Evolutionary conservation across 441 rosid species (phyloP).

Genomic region (Arabidopsis lyrata): DNA sequence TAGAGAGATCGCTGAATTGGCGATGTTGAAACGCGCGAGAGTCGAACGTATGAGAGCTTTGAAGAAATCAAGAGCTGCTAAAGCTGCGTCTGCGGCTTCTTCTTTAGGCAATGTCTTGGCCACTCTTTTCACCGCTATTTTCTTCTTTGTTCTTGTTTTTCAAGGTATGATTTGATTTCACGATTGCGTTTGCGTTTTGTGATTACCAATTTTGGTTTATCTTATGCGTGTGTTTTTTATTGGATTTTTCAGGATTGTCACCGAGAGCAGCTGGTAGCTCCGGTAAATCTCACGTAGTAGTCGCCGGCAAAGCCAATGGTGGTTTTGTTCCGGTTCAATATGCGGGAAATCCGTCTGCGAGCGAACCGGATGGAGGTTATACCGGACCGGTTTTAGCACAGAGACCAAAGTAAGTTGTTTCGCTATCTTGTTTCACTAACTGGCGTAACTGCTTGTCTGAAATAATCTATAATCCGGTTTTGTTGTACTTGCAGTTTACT

Average conservation of each 20-base stretch:
- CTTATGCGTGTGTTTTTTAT: not conserved
- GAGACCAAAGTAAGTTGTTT: conserved; percentile 48
- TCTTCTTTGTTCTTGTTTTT: conserved; percentile 65
- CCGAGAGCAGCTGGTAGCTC: conserved; percentile 49
- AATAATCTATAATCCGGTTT: not conserved
- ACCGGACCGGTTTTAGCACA: conserved; percentile 40
- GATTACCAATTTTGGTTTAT: not conserved
- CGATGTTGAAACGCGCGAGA: conserved; percentile 87
- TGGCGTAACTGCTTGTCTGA: not conserved
- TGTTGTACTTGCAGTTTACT: conserved; percentile 49
- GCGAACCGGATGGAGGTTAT: conserved; percentile 44
- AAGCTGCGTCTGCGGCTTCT: conserved; percentile 63
- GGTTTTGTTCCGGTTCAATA: conserved; percentile 65
- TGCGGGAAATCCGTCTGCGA: conserved; percentile 55
- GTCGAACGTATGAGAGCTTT: conserved; percentile 82
- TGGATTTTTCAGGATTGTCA: conserved; percentile 63
- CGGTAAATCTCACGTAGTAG: conserved; percentile 55
- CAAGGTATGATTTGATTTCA: conserved; percentile 53
- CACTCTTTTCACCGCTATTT: conserved; percentile 65
- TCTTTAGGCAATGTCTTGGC: conserved; percentile 58
- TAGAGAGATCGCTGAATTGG: conserved; percentile 79
- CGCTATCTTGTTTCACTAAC: not conserved
- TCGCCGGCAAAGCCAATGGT: conserved; percentile 44
- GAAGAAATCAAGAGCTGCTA: conserved; percentile 81
- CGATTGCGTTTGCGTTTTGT: conserved; percentile 32